Base-by-base conservation (phyloP, 176 grass and related monocot species). In the Oryza nivara region DNA sequence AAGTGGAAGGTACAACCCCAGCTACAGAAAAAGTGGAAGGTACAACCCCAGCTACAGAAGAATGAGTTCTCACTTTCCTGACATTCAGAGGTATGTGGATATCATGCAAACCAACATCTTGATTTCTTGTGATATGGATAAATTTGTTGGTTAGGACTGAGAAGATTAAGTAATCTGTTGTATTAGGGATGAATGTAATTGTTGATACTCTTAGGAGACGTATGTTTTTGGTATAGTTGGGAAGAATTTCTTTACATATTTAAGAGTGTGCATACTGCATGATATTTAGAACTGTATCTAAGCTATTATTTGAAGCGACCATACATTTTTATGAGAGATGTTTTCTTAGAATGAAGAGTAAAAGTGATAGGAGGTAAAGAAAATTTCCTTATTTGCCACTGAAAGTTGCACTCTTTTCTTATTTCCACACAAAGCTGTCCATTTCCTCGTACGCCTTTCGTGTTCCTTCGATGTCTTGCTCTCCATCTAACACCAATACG, bases 11-110 rank as follows among this genome's bases (percentile, higher is more conserved):
- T 87, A 41, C 67, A 76, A 66, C 51, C 32, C 41, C 52, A 40
- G 49, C 77, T 84, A 74, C 41, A 71, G 87, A 82, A 82, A 87
- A 92, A 77, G 69, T 34, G n/a, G 84, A 74, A 88, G 65, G 77
- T 86, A 47, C 72, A 75, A 65, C 41, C 23, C 56, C 43, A 41
- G 41, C 81, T 84, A 74, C 43, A 75, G 87, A 83, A 82, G 90
- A 92, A 80, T 84, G 25, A 80, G 15, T 67, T 86, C 14, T 51
- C 63, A 72, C 20, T 72, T 86, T 15, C 34, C 69, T 83, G 51
- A 70, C 77, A 68, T 43, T 74, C 43, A 75, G 64, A 84, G 89
- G 89, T 91, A 91, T 40, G 74, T 65, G 71, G n/a, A 46, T 82
- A 25, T 46, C 73, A 25, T 90, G 38, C 11, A 80, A 67, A 40